These are phyloP conservation scores for Coniophora puteana DNA, from an alignment of 1,284 basidiomycete genomes.

Conservation along the genomic window DNA sequence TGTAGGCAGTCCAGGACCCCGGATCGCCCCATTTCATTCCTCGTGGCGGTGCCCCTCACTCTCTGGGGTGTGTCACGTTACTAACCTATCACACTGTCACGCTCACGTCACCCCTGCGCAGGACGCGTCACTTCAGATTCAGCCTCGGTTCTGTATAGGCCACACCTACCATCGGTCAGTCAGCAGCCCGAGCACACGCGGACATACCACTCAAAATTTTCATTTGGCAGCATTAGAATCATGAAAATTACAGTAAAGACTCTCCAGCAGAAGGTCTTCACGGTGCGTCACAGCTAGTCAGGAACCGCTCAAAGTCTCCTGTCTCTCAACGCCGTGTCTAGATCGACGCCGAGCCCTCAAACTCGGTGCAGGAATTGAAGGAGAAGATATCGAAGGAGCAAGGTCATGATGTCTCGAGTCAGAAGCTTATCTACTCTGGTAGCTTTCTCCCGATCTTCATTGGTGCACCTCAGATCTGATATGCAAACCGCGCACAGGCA, in stretches of 20 bases:
- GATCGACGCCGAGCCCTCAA: slow-evolving; percentile 78
- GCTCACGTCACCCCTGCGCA: slow-evolving; percentile 10
- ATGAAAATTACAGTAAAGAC: slow-evolving; percentile 96
- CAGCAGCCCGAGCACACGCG: too few species aligned
- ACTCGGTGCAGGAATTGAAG: slow-evolving; percentile 84
- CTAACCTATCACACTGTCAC: slow-evolving; percentile 10
- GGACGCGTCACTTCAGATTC: too few species aligned
- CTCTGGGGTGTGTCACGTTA: too few species aligned
- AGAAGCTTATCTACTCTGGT: slow-evolving; percentile 98
- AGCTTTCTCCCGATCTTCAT: slow-evolving; percentile 15
- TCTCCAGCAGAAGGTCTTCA: slow-evolving; percentile 85
- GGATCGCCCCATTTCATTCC: slow-evolving; percentile 7
- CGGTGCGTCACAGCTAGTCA: slow-evolving; percentile 35
- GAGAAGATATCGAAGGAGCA: slow-evolving; percentile 79
- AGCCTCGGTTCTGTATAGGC: too few species aligned
- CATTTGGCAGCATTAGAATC: too few species aligned
- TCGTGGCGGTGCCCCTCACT: slow-evolving; percentile 15
- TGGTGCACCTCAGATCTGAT: slow-evolving; percentile 1
- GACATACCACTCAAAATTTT: too few species aligned
- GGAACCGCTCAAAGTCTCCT: background rate
- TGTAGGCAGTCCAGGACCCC: slow-evolving; percentile 18
- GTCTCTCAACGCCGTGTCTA: slow-evolving; percentile 27
- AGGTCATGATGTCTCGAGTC: slow-evolving; percentile 67
- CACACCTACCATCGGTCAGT: too few species aligned
- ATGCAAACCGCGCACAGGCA: slow-evolving; percentile 77